Evolutionary conservation across 1,284 basidiomycete genomes (phyloP).

Genomic region (Cutaneotrichosporon curvatum): DNA sequence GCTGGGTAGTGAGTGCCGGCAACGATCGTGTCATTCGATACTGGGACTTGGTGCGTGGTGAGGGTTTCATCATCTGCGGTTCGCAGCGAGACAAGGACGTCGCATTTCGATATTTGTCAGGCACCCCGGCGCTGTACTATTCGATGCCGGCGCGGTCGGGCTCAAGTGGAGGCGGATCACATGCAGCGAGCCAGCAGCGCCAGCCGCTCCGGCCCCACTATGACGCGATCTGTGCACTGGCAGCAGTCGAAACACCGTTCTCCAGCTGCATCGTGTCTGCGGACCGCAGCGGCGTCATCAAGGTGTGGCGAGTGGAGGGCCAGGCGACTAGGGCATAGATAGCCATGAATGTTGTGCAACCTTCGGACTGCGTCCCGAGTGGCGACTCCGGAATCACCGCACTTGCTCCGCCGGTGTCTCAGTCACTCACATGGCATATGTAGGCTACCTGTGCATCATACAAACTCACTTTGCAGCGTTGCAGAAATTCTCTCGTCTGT

Average conservation of each 20-base stretch:
- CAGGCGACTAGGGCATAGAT: too few species aligned
- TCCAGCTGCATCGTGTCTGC: conserved; percentile 41
- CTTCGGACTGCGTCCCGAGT: too few species aligned
- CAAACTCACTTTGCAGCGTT: too few species aligned
- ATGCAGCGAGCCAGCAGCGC: conserved; percentile 19
- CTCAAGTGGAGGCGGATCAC: background rate
- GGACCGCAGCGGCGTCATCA: conserved; percentile 43
- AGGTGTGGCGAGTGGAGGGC: conserved; percentile 44
- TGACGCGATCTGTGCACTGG: conserved; percentile 38
- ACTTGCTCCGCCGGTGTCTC: too few species aligned
- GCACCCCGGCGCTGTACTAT: conserved; percentile 19
- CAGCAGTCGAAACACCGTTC: conserved; percentile 41
- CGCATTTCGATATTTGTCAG: conserved; percentile 24
- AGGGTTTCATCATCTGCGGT: conserved; percentile 42
- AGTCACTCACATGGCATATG: too few species aligned
- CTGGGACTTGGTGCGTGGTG: conserved; percentile 35
- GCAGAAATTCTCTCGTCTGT: too few species aligned
- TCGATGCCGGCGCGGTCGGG: conserved; percentile 23
- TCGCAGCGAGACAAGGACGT: conserved; percentile 42
- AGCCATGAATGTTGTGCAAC: too few species aligned
- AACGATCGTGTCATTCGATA: conserved; percentile 42
- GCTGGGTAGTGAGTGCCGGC: conserved; percentile 41
- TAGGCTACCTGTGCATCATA: too few species aligned
- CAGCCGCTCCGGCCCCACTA: conserved; percentile 45
- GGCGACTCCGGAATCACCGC: too few species aligned